A percentile compares a stretch with the other conserved stretches of the same genome.
These are phyloP conservation scores for Diplodia seriata DNA, from an alignment of 2,329 filamentous ascomycete species.

Conservation along the genomic window DNA sequence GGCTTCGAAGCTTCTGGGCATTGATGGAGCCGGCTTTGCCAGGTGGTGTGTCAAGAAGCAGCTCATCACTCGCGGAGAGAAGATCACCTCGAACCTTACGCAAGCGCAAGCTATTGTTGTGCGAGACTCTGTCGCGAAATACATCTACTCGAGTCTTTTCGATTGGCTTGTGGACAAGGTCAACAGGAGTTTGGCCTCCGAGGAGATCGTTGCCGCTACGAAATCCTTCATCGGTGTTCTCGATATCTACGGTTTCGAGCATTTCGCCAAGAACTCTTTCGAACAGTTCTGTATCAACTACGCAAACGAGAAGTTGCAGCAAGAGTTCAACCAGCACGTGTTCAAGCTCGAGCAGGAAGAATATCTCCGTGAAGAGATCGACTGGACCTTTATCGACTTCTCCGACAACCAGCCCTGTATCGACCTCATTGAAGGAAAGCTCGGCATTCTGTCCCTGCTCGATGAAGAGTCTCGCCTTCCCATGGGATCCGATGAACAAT, in stretches of 20 bases:
- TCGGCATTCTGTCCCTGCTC: conserved; percentile 88
- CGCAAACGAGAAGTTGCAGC: conserved; percentile 97
- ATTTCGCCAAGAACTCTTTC: conserved; percentile 99
- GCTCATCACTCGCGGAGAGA: conserved; percentile 92
- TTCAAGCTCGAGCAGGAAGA: conserved; percentile 99
- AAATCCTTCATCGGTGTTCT: conserved; percentile 95
- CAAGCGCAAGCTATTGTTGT: conserved; percentile 94
- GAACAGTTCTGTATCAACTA: conserved; percentile 99
- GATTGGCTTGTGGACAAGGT: conserved; percentile 99
- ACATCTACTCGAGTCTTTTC: conserved; percentile 97
- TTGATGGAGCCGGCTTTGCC: conserved; percentile 83
- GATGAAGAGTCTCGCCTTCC: conserved; percentile 96
- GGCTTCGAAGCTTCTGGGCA: conserved; percentile 85
- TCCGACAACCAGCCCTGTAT: conserved; percentile 99
- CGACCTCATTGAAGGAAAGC: conserved; percentile 94
- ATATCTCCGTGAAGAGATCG: conserved; percentile 93
- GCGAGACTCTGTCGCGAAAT: conserved; percentile 96
- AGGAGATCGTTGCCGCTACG: conserved; percentile 82
- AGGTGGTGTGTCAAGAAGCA: conserved; percentile 99
- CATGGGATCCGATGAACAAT: conserved; percentile 97
- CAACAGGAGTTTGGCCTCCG: conserved; percentile 87
- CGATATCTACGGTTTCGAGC: conserved; percentile 99
- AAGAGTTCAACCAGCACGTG: conserved; percentile 99
- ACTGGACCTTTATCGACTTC: conserved; percentile 99
- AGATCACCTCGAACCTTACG: conserved; percentile 94